Evolutionary conservation across 2,329 filamentous ascomycete genomes (phyloP), one percentile per base, ranked within the genome.

Genomic region (Botrytis porri): DNA sequence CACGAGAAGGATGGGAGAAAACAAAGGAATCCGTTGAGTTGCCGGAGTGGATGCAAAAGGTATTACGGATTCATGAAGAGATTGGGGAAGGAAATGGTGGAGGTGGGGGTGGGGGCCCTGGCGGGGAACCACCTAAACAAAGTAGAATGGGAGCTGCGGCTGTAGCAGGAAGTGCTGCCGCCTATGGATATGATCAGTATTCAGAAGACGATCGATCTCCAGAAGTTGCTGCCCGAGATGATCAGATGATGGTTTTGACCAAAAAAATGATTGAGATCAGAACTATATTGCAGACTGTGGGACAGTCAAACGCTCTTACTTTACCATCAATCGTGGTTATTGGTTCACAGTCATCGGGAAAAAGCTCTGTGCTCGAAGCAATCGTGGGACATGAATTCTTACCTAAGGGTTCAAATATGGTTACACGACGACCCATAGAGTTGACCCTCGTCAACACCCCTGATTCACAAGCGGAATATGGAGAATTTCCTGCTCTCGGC

Each of bases 211-310:
- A 91, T 75, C 86, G 90, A 72, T 84, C 86, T 14, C 85, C 84
- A 32, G 89, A 91, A 72, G 89, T 92, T 79, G 86, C 88, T 66
- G 93, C 94, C 29, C 90, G 90, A 79, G 96, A 99, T 79, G 96
- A 99, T 81, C 96, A 99, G 83, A 99, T 99, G 95, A 99, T 99
- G 96, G 87, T 98, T 77, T 85, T 99, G 80, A 99, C 97, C 2
- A 95, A 96, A 84, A 98, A 98, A 84, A 99, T 99, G 96, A 99
- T 99, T 80, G 96, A 99, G 84, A 98, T 99, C 73, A 88, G 97
- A 77, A 95, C 91, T 77, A 93, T 99, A 73, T 86, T 99, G 37
- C 93, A 97, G 80, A 93, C 91, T 39, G 93, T 99, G 64, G 97
- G 95, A 48, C 95, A 99, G 84, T 97, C 95, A 0, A 94, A 92